These are phyloP conservation scores for Nemania sp. DNA, from an alignment of 2,329 filamentous ascomycete genomes.

Conservation along the genomic window DNA sequence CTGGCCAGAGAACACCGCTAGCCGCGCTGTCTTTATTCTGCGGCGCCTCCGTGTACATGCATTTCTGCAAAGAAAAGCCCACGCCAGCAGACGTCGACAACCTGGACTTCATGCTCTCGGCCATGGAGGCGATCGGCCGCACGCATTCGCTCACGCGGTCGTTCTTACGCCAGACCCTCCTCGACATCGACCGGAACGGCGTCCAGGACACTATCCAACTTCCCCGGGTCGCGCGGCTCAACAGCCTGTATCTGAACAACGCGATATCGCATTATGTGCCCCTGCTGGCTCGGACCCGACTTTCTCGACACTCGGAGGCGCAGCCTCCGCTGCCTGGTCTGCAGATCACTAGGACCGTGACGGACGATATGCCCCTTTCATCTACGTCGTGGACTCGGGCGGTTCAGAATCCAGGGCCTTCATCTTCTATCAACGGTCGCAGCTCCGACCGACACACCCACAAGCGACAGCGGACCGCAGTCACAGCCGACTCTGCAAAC, in stretches of 20 bases:
- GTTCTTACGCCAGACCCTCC: conserved; percentile 80
- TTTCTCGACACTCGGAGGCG: conserved; percentile 47
- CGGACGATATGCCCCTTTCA: not conserved
- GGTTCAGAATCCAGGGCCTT: not conserved
- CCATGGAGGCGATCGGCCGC: conserved; percentile 75
- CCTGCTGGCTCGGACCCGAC: conserved; percentile 49
- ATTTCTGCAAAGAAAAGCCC: conserved; percentile 61
- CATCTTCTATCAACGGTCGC: not conserved
- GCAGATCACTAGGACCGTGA: conserved; percentile 34
- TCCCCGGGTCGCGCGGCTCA: conserved; percentile 42
- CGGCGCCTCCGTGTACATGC: conserved; percentile 80
- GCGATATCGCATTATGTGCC: conserved; percentile 47
- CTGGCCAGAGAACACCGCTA: conserved; percentile 70
- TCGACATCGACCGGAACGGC: conserved; percentile 70
- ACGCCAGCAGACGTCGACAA: conserved; percentile 51
- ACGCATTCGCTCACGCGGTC: conserved; percentile 77
- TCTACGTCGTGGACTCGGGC: not conserved
- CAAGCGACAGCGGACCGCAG: conserved; percentile 19
- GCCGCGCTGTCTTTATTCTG: conserved; percentile 84
- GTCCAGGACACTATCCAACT: conserved; percentile 43
- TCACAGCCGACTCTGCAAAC: conserved; percentile 7
- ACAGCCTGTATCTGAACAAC: conserved; percentile 35
- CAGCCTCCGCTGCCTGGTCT: conserved; percentile 50
- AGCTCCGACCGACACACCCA: conserved; percentile 2
- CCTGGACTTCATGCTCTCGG: conserved; percentile 75